Base-by-base conservation (phyloP, 2,329 filamentous ascomycete species). In the Colletotrichum higginsianum region DNA sequence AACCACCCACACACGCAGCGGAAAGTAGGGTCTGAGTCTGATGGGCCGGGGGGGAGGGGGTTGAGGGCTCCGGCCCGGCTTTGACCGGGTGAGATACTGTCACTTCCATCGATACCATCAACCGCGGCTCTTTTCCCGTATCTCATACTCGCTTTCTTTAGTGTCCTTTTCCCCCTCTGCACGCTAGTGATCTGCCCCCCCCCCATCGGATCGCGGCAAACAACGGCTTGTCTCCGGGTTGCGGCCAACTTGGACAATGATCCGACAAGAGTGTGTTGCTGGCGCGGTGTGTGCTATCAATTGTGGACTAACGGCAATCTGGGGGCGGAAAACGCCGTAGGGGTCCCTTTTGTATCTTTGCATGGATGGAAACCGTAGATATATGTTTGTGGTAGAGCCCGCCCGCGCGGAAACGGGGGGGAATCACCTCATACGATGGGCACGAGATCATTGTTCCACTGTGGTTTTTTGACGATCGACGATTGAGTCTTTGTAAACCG, bases 251-350 rank as follows among this genome's bases (percentile, higher is more conserved):
- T 35, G 8, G 30, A 21, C 15, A 60, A 49, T 42, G 52, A 30
- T 49, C 68, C 62, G 47, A 60, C 67, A 58, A 26, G 35, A 35
- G 50, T 9, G 11, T 16, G 4, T 12, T 40, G n/a, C n/a, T 18
- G 40, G n/a, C 46, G 30, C 8, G 26, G 26, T 3, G 13, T 26
- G 30, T 49, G 58, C 53, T 71, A 71, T 71, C 69, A 71, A 68
- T 68, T 71, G 69, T 68, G 69, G 58, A 69, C 53, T 53, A 30
- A 40, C 47, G 67, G 64, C 49, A 49, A 67, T 50, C n/a, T n/a
- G 18, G 44, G 50, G 53, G 44, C 9, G 30, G 35, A 61, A 40
- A 67, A 66, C 63, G 40, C 63, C 42, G 49, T 18, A 71, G 38
- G 21, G 53, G 46, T 58, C 23, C 47, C 42, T 21, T 26, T 7